Percentiles rank a stretch among this genome's conserved stretches.
These are phyloP conservation scores for Hirsutella minnesotensis DNA, from an alignment of 2,329 filamentous ascomycete species.

Conservation along the genomic window DNA sequence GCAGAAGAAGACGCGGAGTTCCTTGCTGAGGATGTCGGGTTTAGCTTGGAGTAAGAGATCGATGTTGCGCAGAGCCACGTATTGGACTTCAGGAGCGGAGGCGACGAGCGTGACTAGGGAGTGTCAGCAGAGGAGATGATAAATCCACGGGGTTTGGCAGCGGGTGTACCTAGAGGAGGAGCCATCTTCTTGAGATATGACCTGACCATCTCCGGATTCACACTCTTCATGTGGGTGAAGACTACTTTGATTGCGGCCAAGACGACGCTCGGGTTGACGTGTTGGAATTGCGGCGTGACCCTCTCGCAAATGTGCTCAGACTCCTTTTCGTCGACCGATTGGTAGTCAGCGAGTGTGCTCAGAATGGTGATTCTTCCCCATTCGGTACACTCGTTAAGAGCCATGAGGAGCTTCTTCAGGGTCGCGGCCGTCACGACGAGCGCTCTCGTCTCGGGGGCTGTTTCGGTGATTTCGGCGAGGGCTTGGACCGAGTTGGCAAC, in stretches of 20 bases:
- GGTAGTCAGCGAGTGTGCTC: constrained; percentile 80
- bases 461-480: constrained; percentile 80
- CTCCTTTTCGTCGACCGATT: constrained; percentile 79
- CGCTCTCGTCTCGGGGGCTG: constrained; percentile 81
- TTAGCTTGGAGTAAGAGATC: constrained; percentile 92
- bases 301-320: constrained; percentile 97
- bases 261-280: constrained; percentile 94
- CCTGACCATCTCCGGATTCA: constrained; percentile 65
- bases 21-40: constrained; percentile 92
- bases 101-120: constrained; percentile 78
- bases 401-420: constrained; percentile 92
- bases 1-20: constrained; percentile 97
- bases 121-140: not conserved
- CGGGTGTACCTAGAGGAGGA: constrained; percentile 63
- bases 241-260: constrained; percentile 96
- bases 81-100: constrained; percentile 93
- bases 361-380: constrained; percentile 95
- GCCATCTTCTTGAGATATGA: constrained; percentile 98
- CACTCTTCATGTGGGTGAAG: constrained; percentile 85
- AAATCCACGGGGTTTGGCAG: not conserved
- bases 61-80: constrained; percentile 92
- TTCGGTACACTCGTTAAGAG: constrained; percentile 94
- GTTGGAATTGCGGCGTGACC: constrained; percentile 93
- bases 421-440: constrained; percentile 71
- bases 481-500: constrained; percentile 96